Conservation (phyloP, 345 rosid species). For the Hibiscus mutabilis region DNA sequence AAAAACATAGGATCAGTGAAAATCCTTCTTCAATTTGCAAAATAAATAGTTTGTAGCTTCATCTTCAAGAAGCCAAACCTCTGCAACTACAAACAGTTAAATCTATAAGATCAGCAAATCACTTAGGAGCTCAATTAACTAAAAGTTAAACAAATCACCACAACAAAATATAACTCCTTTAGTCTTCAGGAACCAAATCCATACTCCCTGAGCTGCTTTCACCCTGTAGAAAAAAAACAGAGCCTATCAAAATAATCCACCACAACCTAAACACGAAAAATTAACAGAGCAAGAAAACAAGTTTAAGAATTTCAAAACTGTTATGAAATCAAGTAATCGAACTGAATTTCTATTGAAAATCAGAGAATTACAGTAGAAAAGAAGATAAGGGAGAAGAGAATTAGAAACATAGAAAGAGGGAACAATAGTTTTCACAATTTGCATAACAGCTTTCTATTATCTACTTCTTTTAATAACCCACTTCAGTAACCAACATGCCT, state of each 20-base stretch:
- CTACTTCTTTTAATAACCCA: too few relatives aligned
- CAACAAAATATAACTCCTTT: neutral
- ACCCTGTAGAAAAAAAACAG: conserved; percentile 18
- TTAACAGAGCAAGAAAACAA: neutral
- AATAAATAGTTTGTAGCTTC: conserved; percentile 29
- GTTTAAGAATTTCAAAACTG: neutral
- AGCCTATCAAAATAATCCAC: conserved; percentile 5
- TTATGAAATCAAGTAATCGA: too few relatives aligned
- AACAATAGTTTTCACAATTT: too few relatives aligned
- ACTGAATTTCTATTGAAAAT: too few relatives aligned
- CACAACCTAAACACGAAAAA: neutral
- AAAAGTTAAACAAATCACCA: conserved; percentile 10
- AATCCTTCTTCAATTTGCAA: conserved; percentile 22
- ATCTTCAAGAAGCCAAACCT: conserved; percentile 26
- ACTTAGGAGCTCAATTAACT: conserved; percentile 6
- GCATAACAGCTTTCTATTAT: too few relatives aligned
- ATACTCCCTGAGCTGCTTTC: conserved; percentile 8
- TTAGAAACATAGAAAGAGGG: too few relatives aligned
- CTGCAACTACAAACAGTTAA: conserved; percentile 15
- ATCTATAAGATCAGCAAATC: conserved; percentile 16
- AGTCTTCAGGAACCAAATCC: conserved; percentile 7
- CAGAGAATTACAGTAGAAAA: too few relatives aligned
- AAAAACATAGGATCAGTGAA: conserved; percentile 14
- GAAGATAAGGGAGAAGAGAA: too few relatives aligned
- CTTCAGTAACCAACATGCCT: too few relatives aligned